Conservation (phyloP, 257 asterid genomes). For the Solanum neorickii region DNA sequence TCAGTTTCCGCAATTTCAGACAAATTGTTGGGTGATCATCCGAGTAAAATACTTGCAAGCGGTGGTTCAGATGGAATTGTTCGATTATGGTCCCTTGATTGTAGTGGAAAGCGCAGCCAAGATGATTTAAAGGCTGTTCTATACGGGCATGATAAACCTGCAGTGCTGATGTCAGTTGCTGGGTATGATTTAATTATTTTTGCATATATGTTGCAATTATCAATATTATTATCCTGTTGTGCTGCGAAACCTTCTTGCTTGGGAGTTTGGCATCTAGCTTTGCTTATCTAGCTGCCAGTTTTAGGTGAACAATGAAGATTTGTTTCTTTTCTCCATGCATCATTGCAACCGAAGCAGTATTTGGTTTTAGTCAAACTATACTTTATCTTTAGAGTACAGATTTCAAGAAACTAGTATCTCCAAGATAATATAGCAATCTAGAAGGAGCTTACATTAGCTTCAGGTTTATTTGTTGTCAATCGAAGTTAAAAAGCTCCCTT, state of each 20-base stretch:
- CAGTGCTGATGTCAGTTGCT: slow-evolving; percentile 53
- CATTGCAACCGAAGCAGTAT: background rate
- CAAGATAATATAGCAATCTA: background rate
- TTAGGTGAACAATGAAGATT: background rate
- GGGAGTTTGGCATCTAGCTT: background rate
- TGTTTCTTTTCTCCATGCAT: background rate
- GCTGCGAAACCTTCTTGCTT: background rate
- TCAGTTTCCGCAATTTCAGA: slow-evolving; percentile 66
- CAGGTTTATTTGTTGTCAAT: background rate
- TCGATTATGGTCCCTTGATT: slow-evolving; percentile 72
- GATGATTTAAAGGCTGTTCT: slow-evolving; percentile 62
- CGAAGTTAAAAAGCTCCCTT: background rate
- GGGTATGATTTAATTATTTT: slow-evolving; percentile 31
- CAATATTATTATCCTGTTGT: background rate
- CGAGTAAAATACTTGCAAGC: slow-evolving; percentile 54
- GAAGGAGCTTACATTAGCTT: background rate
- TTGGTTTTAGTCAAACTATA: background rate
- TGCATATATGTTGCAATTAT: background rate
- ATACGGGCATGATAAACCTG: slow-evolving; percentile 72
- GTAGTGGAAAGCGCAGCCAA: slow-evolving; percentile 62
- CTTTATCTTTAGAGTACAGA: background rate
- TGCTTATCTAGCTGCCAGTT: background rate
- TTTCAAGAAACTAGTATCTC: background rate
- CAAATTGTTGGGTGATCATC: slow-evolving; percentile 47
- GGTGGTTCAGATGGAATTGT: slow-evolving; percentile 83